Percentiles rank a stretch among this genome's conserved stretches.
Conservation (phyloP, 129 eudicot genomes). For the Helianthus tuberosus region DNA sequence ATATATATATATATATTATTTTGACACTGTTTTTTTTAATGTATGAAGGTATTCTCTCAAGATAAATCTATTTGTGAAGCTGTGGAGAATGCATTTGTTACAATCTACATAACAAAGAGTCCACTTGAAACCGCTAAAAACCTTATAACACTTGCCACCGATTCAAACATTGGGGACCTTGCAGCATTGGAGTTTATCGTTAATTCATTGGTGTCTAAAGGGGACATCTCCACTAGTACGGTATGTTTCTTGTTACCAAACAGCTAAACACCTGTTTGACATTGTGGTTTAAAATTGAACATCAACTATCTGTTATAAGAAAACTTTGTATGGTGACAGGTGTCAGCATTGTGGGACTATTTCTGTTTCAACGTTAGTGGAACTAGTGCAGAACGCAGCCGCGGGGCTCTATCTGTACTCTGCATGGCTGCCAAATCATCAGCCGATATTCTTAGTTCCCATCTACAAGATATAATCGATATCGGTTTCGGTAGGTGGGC, state of each 20-base stretch:
- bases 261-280: background rate
- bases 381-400: conserved; percentile 88
- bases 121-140: conserved; percentile 87
- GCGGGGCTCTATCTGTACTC: conserved; percentile 82
- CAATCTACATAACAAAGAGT: conserved; percentile 77
- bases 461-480: conserved; percentile 89
- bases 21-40: conserved; percentile 10
- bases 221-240: conserved; percentile 71
- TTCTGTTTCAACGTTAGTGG: conserved; percentile 86
- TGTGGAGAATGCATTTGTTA: conserved; percentile 87
- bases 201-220: conserved; percentile 83
- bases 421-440: conserved; percentile 99
- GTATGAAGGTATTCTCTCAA: conserved; percentile 83
- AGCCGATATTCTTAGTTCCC: conserved; percentile 71
- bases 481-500: conserved; percentile 99
- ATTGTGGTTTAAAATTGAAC: background rate
- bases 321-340: conserved; percentile 43
- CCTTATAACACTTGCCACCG: conserved; percentile 73
- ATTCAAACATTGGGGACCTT: conserved; percentile 94
- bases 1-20: background rate
- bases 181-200: conserved; percentile 85
- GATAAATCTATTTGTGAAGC: conserved; percentile 95
- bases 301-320: background rate
- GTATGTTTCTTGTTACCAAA: conserved; percentile 39
- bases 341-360: conserved; percentile 95